phyloP scores from a whole-genome alignment of 1,284 basidiomycete genomes.

The Boletus mariae region DNA sequence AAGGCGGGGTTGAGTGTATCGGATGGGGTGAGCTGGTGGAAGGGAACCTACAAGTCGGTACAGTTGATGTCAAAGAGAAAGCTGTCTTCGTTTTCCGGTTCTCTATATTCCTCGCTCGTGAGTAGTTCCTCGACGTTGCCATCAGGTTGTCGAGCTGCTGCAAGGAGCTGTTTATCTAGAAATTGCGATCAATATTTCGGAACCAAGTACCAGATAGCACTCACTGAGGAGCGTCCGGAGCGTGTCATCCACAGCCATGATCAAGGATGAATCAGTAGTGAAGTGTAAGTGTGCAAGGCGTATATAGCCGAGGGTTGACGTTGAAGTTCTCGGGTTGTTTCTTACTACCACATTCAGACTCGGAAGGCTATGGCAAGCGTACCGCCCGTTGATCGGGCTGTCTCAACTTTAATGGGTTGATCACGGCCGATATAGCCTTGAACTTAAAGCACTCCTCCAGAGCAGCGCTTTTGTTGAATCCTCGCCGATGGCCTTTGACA shows the following conservation, averaged over 20 bases:
- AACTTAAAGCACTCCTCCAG: too few species aligned
- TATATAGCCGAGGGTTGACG: too few species aligned
- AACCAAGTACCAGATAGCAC: background rate
- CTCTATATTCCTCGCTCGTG: conserved; percentile 17
- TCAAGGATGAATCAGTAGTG: background rate
- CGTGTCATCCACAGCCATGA: conserved; percentile 19
- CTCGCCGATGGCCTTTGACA: conserved; percentile 13
- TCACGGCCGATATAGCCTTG: too few species aligned
- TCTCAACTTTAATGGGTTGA: too few species aligned
- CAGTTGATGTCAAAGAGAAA: conserved; percentile 34
- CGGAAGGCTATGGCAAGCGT: too few species aligned
- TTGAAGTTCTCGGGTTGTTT: background rate
- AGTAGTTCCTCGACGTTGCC: conserved; percentile 31
- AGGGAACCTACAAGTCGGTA: conserved; percentile 24
- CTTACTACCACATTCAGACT: background rate
- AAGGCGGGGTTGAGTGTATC: background rate
- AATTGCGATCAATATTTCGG: background rate
- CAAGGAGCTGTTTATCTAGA: conserved; percentile 29
- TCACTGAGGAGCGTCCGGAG: conserved; percentile 20
- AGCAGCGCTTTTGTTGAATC: too few species aligned
- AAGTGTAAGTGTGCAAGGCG: background rate
- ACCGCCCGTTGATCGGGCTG: too few species aligned
- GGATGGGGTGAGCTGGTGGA: background rate
- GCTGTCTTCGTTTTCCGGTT: conserved; percentile 12
- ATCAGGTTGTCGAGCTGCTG: conserved; percentile 22